Percentiles rank a stretch among this genome's conserved stretches.
These are phyloP conservation scores for Dentipellis sp. DNA, from an alignment of 768 basidiomycete genomes.

Conservation along the genomic window DNA sequence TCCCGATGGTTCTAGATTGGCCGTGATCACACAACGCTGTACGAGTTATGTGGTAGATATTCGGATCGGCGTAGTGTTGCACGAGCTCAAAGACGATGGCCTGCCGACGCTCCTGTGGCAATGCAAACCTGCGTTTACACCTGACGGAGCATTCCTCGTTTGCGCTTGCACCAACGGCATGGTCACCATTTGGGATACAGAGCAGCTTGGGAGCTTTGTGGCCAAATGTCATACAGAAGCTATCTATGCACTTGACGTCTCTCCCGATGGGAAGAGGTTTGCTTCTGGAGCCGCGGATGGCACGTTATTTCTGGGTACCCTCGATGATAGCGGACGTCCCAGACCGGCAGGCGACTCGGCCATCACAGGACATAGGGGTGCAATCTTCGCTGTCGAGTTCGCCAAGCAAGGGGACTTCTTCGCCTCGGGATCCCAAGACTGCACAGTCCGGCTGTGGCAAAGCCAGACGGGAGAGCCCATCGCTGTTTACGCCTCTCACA, in stretches of 20 bases:
- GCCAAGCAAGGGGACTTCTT: not conserved
- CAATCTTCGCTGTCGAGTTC: not conserved
- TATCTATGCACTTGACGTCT: not conserved
- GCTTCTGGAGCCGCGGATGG: not conserved
- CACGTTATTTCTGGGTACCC: not conserved
- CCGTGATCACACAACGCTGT: no score
- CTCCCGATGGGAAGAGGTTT: not conserved
- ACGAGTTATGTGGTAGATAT: no score
- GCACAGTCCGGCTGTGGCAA: not conserved
- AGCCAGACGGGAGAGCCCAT: not conserved
- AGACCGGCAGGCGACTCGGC: not conserved
- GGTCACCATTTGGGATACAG: no score
- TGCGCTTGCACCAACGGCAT: no score
- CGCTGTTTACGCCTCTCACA: not conserved
- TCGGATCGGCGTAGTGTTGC: no score
- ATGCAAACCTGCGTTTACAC: no score
- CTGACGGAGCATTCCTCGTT: no score
- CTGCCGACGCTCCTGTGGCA: no score
- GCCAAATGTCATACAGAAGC: no score
- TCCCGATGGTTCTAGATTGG: no score
- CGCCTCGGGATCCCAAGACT: not conserved
- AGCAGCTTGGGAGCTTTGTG: no score
- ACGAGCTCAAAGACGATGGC: no score
- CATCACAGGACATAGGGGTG: not conserved
- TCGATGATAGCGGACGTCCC: not conserved